Conservation (phyloP, 148 eudicot genomes). For the Bassia scoparia region DNA sequence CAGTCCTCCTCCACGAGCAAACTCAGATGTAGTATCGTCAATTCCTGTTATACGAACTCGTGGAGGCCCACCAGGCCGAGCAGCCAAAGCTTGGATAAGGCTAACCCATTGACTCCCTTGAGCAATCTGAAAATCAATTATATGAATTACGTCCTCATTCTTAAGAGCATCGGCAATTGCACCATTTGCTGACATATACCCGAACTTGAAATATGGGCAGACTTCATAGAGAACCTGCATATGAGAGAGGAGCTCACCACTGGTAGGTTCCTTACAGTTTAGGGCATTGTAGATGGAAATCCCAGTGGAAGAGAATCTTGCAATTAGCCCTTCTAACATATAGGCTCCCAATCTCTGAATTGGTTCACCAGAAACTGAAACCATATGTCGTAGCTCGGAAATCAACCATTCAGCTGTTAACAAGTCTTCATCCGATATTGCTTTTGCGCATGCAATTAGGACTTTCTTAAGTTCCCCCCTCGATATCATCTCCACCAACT, state of each 20-base stretch:
- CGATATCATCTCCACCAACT: conserved; percentile 30
- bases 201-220: conserved; percentile 60
- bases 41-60: conserved; percentile 49
- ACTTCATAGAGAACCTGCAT: conserved; percentile 54
- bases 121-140: conserved; percentile 56
- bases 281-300: conserved; percentile 49
- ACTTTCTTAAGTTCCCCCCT: conserved; percentile 37
- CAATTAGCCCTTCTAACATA: conserved; percentile 59
- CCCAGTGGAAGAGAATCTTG: conserved; percentile 45
- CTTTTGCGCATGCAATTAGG: conserved; percentile 51
- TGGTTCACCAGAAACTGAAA: conserved; percentile 61
- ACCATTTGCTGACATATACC: conserved; percentile 60
- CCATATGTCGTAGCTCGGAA: conserved; percentile 45
- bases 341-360: conserved; percentile 57
- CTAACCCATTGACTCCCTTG: conserved; percentile 60
- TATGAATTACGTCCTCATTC: conserved; percentile 45
- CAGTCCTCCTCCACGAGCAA: conserved; percentile 49
- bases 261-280: conserved; percentile 48
- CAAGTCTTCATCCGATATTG: conserved; percentile 40
- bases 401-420: conserved; percentile 41
- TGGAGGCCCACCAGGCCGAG: conserved; percentile 60
- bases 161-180: conserved; percentile 53
- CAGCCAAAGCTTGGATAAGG: conserved; percentile 53
- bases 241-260: conserved; percentile 43
- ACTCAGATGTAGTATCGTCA: conserved; percentile 42